phyloP scores from a whole-genome alignment of 2,329 filamentous ascomycete genomes.

The Sporothrix sp. region DNA sequence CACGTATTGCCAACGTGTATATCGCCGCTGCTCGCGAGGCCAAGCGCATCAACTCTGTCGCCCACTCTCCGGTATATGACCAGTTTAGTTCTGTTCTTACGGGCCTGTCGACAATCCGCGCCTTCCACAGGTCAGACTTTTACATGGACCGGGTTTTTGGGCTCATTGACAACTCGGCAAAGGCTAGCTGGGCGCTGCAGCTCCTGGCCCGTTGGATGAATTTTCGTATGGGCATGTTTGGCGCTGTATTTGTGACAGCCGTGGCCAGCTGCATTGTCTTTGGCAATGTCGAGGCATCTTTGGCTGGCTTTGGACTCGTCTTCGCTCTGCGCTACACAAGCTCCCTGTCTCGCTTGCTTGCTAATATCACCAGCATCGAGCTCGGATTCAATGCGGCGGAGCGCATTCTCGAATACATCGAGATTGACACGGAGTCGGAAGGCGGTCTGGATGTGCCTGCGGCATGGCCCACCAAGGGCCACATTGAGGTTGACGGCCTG shows the following conservation, averaged over 20 bases:
- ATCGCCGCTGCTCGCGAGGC: slow-evolving; percentile 30
- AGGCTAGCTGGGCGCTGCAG: slow-evolving; percentile 25
- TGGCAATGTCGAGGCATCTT: slow-evolving; percentile 28
- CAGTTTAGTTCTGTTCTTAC: slow-evolving; percentile 32
- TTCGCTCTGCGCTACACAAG: slow-evolving; percentile 31
- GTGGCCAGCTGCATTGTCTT: slow-evolving; percentile 29
- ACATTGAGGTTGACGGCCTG: slow-evolving; percentile 30
- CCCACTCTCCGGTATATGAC: slow-evolving; percentile 33
- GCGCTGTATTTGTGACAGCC: slow-evolving; percentile 29
- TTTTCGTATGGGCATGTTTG: slow-evolving; percentile 31
- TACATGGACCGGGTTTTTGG: slow-evolving; percentile 29
- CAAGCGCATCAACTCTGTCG: slow-evolving; percentile 33
- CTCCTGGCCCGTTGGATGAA: slow-evolving; percentile 28
- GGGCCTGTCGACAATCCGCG: slow-evolving; percentile 33
- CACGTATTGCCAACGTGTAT: slow-evolving; percentile 27
- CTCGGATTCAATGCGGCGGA: slow-evolving; percentile 34
- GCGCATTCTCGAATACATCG: slow-evolving; percentile 34
- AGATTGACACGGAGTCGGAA: slow-evolving; percentile 29
- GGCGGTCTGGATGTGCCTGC: slow-evolving; percentile 27
- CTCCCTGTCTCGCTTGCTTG: slow-evolving; percentile 26
- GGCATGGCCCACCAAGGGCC: slow-evolving; percentile 33
- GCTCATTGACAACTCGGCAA: slow-evolving; percentile 26
- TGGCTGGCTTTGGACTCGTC: slow-evolving; percentile 32
- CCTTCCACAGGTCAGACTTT: slow-evolving; percentile 28
- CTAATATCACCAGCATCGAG: slow-evolving; percentile 30